phyloP scores from a whole-genome alignment of 169 alveolate species.

The Perkinsus olseni region DNA sequence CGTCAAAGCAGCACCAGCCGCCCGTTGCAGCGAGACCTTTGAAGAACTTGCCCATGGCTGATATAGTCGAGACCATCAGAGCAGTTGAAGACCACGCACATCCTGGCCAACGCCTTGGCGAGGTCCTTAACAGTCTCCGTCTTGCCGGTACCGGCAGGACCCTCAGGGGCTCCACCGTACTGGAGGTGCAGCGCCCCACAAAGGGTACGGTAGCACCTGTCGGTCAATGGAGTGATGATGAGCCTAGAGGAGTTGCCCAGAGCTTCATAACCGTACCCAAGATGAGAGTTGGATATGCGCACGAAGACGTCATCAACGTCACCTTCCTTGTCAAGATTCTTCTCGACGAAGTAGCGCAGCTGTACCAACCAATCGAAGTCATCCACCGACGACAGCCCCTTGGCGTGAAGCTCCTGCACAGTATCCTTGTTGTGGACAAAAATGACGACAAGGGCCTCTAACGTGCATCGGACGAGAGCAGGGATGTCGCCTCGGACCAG shows the following conservation, averaged over 20 bases:
- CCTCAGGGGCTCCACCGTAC: conserved; percentile 92
- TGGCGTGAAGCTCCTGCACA: conserved; percentile 50
- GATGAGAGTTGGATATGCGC: conserved; percentile 76
- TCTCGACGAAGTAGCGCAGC: conserved; percentile 78
- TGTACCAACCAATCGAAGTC: conserved; percentile 82
- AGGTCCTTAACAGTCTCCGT: conserved; percentile 93
- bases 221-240: conserved; percentile 90
- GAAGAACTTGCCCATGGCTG: conserved; percentile 82
- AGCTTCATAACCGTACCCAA: conserved; percentile 81
- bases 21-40: conserved; percentile 91
- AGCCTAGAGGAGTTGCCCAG: conserved; percentile 85
- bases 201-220: conserved; percentile 86
- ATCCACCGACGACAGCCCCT: conserved; percentile 47
- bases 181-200: conserved; percentile 82
- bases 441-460: conserved; percentile 77
- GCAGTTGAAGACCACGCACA: conserved; percentile 88
- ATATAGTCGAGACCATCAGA: conserved; percentile 79
- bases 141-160: conserved; percentile 95
- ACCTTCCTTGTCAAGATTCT: conserved; percentile 22
- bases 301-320: conserved; percentile 65
- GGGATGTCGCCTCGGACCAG: conserved; percentile 77
- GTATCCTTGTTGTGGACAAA: conserved; percentile 83
- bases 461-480: conserved; percentile 66
- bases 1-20: conserved; percentile 96
- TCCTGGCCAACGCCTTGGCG: conserved; percentile 82